Percentiles rank a stretch among this genome's conserved stretches.
phyloP scores from a whole-genome alignment of 2,329 filamentous ascomycete species.

The Periconia digitata region DNA sequence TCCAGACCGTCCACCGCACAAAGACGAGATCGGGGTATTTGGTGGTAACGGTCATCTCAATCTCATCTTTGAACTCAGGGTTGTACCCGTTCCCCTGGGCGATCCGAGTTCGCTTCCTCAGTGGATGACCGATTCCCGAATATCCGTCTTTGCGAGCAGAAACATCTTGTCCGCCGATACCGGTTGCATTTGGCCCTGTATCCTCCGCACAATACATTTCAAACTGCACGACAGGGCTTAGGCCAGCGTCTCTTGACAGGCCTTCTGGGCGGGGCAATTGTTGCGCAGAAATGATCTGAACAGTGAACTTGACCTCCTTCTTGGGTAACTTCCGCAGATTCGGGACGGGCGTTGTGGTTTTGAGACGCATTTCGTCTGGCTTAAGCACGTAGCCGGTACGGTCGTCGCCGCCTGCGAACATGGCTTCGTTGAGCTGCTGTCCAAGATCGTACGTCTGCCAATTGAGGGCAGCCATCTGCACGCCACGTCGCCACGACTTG shows the following conservation, averaged over 20 bases:
- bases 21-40: conserved; percentile 93
- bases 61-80: conserved; percentile 78
- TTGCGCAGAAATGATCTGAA: conserved; percentile 91
- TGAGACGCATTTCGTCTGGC: conserved; percentile 73
- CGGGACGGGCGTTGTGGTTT: conserved; percentile 39
- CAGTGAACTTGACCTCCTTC: conserved; percentile 79
- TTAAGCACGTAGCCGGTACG: conserved; percentile 92
- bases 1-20: conserved; percentile 88
- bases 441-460: conserved; percentile 98
- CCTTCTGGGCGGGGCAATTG: conserved; percentile 83
- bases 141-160: conserved; percentile 62
- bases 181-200: conserved; percentile 73
- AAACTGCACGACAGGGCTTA: conserved; percentile 93
- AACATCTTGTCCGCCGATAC: conserved; percentile 66
- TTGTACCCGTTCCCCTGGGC: conserved; percentile 91
- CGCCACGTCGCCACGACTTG: conserved; percentile 89
- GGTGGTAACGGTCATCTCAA: conserved; percentile 83
- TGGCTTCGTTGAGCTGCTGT: conserved; percentile 95
- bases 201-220: conserved; percentile 95
- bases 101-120: conserved; percentile 77
- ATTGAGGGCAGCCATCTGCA: conserved; percentile 97
- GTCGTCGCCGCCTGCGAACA: conserved; percentile 90
- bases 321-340: conserved; percentile 69
- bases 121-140: conserved; percentile 69
- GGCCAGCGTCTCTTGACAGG: conserved; percentile 69